Evolutionary conservation across 148 eudicot species (phyloP), one percentile per base, ranked within the genome.

Genomic region (Rhododendron williamsianum): DNA sequence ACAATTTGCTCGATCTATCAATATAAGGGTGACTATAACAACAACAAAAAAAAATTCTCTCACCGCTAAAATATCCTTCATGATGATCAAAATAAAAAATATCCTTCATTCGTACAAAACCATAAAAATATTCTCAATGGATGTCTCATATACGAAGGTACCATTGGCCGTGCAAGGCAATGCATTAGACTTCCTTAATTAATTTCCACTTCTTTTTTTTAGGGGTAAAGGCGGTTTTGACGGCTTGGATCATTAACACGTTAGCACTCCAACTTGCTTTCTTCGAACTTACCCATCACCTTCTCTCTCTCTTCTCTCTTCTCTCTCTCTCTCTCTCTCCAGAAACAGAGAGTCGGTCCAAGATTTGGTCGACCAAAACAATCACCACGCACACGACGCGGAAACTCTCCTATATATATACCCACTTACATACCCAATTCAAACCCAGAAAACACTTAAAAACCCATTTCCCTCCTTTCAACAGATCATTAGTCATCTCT

Each of bases 321-420:
- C n/a, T n/a, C n/a, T n/a, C 10, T 45, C 48, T 46, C 49, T 46
- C 49, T 10, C 11, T 9, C 15, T 25, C 18, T 69, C 74, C 38
- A 15, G 15, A 72, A 11, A 72, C 33, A 25, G 72, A 25, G 72
- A 74, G 46, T 74, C 78, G 45, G 43, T 38, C 23, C 9, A 16
- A 74, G 11, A 16, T 19, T 18, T 1, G 7, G n/a, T 12, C 9
- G 15, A 36, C 18, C 81, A 3, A 71, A 71, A 13, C 41, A 30
- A 4, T 16, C 36, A 0, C 73, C 81, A 23, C 86, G 86, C 36
- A 0, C 21, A 3, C 81, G 73, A 84, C 86, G 51, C 86, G 86
- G 23, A 51, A 84, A 74, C 27, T 46, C 19, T 9, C 15, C 21
- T 6, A 27, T 74, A 49, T 84, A 51, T 74, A 84, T 74, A 73